Evolutionary conservation across 2,329 filamentous ascomycete genomes (phyloP), one percentile per base, ranked within the genome.

Genomic region (Trichoderma sp.): DNA sequence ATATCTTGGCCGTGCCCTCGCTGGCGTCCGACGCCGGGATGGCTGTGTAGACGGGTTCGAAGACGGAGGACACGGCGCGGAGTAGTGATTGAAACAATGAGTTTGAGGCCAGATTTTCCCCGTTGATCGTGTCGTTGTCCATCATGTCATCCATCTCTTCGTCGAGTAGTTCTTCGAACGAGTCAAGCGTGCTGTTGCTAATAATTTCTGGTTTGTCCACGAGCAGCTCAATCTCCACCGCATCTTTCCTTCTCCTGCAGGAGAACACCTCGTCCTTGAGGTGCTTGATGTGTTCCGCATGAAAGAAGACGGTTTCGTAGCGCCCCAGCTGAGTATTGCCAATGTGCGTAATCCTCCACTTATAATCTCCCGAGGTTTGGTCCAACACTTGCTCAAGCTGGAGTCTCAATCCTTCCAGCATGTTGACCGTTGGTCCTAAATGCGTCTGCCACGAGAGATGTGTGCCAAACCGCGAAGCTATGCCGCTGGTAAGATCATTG

Each of bases 241-340:
- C 87, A 70, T 92, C 86, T 4, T 88, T 81, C 76, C 97, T 93
- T 61, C 92, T 89, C 30, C 95, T 85, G 32, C 93, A 88, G 11
- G 91, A 92, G 80, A 98, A 98, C 71, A 95, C 91, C 15, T 94
- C 93, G 80, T 98, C 95, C 26, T 89, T 88, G 43, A 94, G 88
- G 74, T 93, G 91, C 71, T 92, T 89, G 32, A 94, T 90, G 30
- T 95, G 88, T 71, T 94, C 90, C 28, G 92, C 89, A 61, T 92
- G 87, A 74, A 98, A 88, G 78, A 93, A 93, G 23, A 98, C 90
- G 74, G 91, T 93, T 81, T 98, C 95, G 78, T 98, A 94, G 62
- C 92, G 91, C 4, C 95, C 95, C 4, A 99, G 85, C 1, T 92
- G 88, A 53, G 95, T 88, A 75, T 92, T 93, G 55, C 93, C 94